phyloP scores from a whole-genome alignment of 768 basidiomycete species.

The Trametes sanguinea region DNA sequence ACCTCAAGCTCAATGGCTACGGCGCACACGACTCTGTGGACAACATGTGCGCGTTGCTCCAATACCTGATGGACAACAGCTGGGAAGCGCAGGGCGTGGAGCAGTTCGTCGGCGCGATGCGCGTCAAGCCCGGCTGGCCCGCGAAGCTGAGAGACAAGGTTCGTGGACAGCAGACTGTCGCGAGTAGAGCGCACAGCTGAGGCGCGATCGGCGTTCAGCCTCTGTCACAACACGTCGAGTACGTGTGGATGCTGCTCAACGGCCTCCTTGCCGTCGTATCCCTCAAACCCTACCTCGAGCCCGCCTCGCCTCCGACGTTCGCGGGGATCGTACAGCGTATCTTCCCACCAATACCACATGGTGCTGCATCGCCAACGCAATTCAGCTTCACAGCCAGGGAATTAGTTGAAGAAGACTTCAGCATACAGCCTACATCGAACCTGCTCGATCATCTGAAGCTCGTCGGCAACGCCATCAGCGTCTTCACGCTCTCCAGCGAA shows the following conservation, averaged over 20 bases:
- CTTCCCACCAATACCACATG: background rate
- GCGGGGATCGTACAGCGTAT: conserved; percentile 3
- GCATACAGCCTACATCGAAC: conserved; percentile 13
- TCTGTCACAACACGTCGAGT: conserved; percentile 1
- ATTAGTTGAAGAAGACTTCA: conserved; percentile 15
- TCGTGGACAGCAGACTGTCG: background rate
- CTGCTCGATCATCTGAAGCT: conserved; percentile 20
- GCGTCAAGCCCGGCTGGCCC: conserved; percentile 7
- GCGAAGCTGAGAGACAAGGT: conserved; percentile 12
- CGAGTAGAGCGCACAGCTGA: background rate
- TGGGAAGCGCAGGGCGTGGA: conserved; percentile 11
- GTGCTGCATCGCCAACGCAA: background rate
- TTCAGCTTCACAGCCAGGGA: conserved; percentile 18
- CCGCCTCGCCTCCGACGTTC: conserved; percentile 5
- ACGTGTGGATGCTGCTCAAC: conserved; percentile 13
- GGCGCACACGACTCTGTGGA: conserved; percentile 9
- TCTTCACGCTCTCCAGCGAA: conserved; percentile 4
- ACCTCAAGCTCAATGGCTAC: conserved; percentile 14
- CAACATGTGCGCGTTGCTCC: conserved; percentile 14
- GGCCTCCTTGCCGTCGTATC: conserved; percentile 12
- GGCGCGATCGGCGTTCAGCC: background rate
- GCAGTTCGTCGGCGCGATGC: background rate
- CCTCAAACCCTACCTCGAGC: conserved; percentile 3
- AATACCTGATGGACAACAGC: background rate
- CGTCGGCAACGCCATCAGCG: conserved; percentile 13